Base-by-base conservation (phyloP, 192 early-diverging fungal species). In the Coemansia sp. region DNA sequence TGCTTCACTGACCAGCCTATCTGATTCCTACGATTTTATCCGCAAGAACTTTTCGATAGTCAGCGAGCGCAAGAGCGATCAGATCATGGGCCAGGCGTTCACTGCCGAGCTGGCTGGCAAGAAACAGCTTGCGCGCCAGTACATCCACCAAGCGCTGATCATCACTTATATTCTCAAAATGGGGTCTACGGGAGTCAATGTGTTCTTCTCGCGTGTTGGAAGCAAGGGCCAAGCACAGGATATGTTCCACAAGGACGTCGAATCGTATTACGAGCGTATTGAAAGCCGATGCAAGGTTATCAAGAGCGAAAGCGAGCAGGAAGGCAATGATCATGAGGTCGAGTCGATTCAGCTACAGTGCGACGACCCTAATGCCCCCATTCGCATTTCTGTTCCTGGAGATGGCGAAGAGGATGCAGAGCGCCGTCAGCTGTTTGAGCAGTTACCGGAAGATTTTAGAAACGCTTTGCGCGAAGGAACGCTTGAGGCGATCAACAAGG, bases 161-260 rank as follows among this genome's bases (percentile, higher is more conserved):
- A 77, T 98, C 45, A 90, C 93, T 59, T 98, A 96, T 63, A 89
- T 89, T 58, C 78, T 83, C 17, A 77, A 89, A 37, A 81, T 98
- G 34, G 93, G 94, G 38, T 69, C 81, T 42, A 87, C 91, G 59
- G 96, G 96, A 25, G 84, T 93, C 15, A 80, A 76, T 17, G 64
- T 93, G 22, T 98, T 98, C 65, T 94, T 94, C 69, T 68, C 69
- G 41, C 88, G 90, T 78, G 45, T 79, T 21, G 69, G 68, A n/a
- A 10, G 59, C 25, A 62, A 65, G 33, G 82, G 89, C 43, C 62
- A 70, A 22, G 90, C 93, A 3, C 83, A 83, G 38, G 80, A 86
- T 22, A 87, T 94, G 80, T 96, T 96, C 71, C 68, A 80, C 57
- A 84, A 84, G 42, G 96, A 98, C 75, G 89, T 96, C n/a, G 78